A percentile compares a stretch with the other conserved stretches of the same genome.
Conservation (phyloP, 495 filamentous ascomycete genomes). For the Neurospora sp. region DNA sequence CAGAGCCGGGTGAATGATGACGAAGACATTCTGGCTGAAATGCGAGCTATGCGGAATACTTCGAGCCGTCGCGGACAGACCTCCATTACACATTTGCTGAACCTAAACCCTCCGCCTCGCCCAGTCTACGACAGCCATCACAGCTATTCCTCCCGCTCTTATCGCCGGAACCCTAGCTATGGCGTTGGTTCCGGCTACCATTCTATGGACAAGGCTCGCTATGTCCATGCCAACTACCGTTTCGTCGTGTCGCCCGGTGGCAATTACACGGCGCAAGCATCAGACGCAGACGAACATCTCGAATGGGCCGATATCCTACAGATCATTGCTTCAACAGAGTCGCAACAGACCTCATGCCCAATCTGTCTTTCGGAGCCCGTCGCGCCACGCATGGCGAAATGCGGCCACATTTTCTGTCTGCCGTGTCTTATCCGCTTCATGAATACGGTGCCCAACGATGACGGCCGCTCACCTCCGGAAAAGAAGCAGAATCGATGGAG, state of each 20-base stretch:
- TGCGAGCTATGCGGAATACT: conserved; percentile 73
- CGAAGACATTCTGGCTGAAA: conserved; percentile 78
- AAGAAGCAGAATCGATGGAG: conserved; percentile 58
- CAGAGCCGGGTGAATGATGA: conserved; percentile 28
- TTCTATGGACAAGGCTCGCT: conserved; percentile 83
- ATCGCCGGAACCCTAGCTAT: conserved; percentile 62
- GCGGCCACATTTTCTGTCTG: conserved; percentile 94
- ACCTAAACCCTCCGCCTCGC: conserved; percentile 73
- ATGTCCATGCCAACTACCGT: conserved; percentile 94
- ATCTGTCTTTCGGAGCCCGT: conserved; percentile 89
- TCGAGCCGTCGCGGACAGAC: conserved; percentile 86
- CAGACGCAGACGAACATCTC: conserved; percentile 81
- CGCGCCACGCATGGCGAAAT: conserved; percentile 93
- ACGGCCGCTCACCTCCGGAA: conserved; percentile 53
- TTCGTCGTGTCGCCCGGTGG: conserved; percentile 84
- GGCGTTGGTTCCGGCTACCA: conserved; percentile 87
- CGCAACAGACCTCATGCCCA: conserved; percentile 79
- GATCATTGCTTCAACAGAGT: conserved; percentile 80
- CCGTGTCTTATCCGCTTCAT: conserved; percentile 93
- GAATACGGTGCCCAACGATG: conserved; percentile 67
- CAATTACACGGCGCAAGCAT: conserved; percentile 68
- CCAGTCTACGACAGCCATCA: conserved; percentile 48
- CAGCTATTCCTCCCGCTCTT: conserved; percentile 40
- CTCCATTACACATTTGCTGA: conserved; percentile 94
- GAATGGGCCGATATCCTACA: conserved; percentile 89